Conservation (phyloP, 1,139 yeast species). For the Wickerhamomyces sp. region DNA sequence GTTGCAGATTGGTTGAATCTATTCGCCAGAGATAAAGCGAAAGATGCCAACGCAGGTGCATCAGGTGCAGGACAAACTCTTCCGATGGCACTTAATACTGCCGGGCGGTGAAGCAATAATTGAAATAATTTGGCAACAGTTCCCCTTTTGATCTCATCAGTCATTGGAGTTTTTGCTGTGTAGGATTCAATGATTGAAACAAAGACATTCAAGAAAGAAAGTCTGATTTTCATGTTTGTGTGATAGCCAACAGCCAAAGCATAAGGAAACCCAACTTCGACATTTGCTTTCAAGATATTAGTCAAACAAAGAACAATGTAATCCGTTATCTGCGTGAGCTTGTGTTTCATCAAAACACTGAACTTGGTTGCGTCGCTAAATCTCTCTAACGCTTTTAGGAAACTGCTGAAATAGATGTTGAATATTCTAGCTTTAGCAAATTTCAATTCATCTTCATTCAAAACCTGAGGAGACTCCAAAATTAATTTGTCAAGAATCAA, state of each 20-base stretch:
- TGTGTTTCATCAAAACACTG: conserved; percentile 41
- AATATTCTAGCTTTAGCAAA: conserved; percentile 63
- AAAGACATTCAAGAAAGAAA: conserved; percentile 74
- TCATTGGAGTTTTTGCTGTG: conserved; percentile 23
- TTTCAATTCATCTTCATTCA: conserved; percentile 50
- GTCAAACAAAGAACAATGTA: conserved; percentile 67
- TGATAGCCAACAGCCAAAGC: conserved; percentile 80
- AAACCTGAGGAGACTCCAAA: conserved; percentile 59
- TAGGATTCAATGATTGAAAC: conserved; percentile 56
- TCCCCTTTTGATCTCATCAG: conserved; percentile 4
- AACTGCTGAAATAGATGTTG: conserved; percentile 66
- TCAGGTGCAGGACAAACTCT: conserved; percentile 57
- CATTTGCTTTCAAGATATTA: conserved; percentile 65
- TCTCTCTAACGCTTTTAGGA: conserved; percentile 67
- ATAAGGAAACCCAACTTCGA: conserved; percentile 72
- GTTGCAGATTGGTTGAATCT: conserved; percentile 49
- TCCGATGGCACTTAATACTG: conserved; percentile 34
- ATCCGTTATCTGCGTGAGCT: conserved; percentile 53
- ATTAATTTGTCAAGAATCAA: conserved; percentile 50
- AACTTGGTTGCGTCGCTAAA: conserved; percentile 35
- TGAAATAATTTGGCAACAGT: conserved; percentile 11
- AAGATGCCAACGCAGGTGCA: conserved; percentile 68
- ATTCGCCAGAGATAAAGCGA: conserved; percentile 60
- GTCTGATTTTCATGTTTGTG: conserved; percentile 56
- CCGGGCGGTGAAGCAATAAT: conserved; percentile 25